Base-by-base conservation (phyloP, 371 early-diverging fungal genomes). In the Chytridium lagenaria region DNA sequence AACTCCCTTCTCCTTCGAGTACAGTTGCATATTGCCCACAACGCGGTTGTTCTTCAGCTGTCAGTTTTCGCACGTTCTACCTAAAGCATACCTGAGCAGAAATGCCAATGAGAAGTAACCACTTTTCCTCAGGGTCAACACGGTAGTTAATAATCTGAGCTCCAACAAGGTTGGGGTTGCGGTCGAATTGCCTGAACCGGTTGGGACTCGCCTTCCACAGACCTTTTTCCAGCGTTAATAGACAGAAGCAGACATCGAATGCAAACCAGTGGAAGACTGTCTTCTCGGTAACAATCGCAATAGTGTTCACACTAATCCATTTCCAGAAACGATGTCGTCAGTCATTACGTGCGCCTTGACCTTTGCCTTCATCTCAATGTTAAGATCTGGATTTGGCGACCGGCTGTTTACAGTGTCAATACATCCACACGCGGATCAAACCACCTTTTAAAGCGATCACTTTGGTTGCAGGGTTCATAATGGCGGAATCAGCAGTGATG, bases 301-400 rank as follows among this genome's bases (percentile, higher is more conserved):
- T 81, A n/a, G 91, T 92, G 71, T 87, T 92, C 51, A 86, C 71
- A 31, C 93, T 90, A 67, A 97, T 88, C 98, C 98, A 98, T 76
- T 92, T 96, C 98, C 99, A 98, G 79, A 92, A 98, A 92, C 89
- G 69, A 98, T 93, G 74, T 98, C 98, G 67, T 98, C 98, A 67
- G 84, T 80, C 96, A 96, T 95, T 69, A 86, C 65, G 77, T 94
- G 91, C 33, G 97, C 89, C 87, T 96, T 98, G 74, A 98, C 88
- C 84, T 98, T 98, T 59, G 92, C 85, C 85, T 95, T 97, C 78
- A 91, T 77, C 70, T 97, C 98, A 73, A 98, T 80, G 84, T 98
- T 96, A 84, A 98, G 37, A 98, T 95, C 82, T 98, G 99, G 44
- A 98, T 88, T 77, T 94, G 92, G 70, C 91, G 87, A 36, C 89